Percentiles rank a stretch among this genome's conserved stretches.
phyloP scores from a whole-genome alignment of 371 early-diverging fungal genomes.

The Smittium culicis region DNA sequence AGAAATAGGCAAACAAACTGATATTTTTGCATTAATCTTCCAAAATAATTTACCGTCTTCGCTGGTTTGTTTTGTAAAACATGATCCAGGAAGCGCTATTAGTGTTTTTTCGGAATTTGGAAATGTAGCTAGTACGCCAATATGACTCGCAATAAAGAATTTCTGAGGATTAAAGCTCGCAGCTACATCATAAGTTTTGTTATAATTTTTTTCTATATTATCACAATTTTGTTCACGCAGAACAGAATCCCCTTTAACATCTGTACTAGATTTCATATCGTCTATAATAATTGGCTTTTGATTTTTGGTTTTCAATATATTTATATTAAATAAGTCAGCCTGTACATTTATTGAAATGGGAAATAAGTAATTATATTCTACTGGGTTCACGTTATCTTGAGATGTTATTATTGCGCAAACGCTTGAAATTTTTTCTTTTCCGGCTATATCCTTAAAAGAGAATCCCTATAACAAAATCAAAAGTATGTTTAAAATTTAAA shows the following conservation, averaged over 20 bases:
- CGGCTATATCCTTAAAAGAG: not conserved
- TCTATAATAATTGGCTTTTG: too few species aligned
- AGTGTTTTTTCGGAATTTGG: not conserved
- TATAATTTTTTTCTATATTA: too few species aligned
- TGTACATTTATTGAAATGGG: not conserved
- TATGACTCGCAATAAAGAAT: too few species aligned
- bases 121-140: too few species aligned
- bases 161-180: too few species aligned
- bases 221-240: too few species aligned
- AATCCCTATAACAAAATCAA: not conserved
- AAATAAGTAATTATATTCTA: not conserved
- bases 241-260: too few species aligned
- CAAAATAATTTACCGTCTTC: not conserved
- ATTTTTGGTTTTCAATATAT: too few species aligned
- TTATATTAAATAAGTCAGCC: not conserved
- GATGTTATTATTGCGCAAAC: not conserved
- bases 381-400: not conserved
- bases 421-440: not conserved
- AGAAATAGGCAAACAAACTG: conserved; percentile 3
- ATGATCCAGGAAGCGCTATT: not conserved
- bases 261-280: too few species aligned
- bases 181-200: too few species aligned
- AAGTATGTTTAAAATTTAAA: too few species aligned
- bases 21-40: conserved; percentile 3
- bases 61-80: not conserved